Evolutionary conservation across 177 flowering plant genomes (phyloP).

Genomic region (Vitis hybrid): DNA sequence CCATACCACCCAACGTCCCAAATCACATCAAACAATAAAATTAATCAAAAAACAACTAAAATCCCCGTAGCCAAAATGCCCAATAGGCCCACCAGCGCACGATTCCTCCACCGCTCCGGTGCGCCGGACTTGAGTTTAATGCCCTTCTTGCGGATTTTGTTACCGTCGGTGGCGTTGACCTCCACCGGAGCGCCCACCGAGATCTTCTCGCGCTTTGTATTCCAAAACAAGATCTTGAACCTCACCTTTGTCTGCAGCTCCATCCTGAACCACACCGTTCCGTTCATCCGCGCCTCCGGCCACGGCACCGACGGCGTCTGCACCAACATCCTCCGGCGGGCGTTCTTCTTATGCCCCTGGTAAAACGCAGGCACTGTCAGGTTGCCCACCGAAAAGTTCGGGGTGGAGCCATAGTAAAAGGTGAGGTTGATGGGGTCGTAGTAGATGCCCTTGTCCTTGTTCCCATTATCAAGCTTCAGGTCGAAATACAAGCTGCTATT

Average conservation of each 20-base stretch:
- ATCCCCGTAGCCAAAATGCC: neutral
- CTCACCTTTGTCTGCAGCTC: constrained; percentile 56
- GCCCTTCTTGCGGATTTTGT: constrained; percentile 19
- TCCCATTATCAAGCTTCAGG: constrained; percentile 47
- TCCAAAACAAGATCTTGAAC: constrained; percentile 52
- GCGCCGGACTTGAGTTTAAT: constrained; percentile 33
- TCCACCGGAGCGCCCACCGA: constrained; percentile 29
- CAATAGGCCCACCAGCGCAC: neutral
- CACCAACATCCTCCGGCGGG: constrained; percentile 6
- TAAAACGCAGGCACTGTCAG: constrained; percentile 29
- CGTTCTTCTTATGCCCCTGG: constrained; percentile 63
- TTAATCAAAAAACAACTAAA: constrained; percentile 3
- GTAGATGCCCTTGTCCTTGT: constrained; percentile 66
- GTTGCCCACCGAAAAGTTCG: constrained; percentile 15
- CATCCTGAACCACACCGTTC: constrained; percentile 37
- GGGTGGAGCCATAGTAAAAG: constrained; percentile 24
- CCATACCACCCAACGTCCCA: too few relatives aligned
- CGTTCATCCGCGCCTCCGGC: neutral
- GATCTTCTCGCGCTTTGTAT: constrained; percentile 44
- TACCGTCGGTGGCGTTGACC: constrained; percentile 29
- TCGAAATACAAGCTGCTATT: constrained; percentile 41
- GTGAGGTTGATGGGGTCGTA: constrained; percentile 51
- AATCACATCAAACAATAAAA: neutral
- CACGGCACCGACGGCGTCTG: too few relatives aligned
- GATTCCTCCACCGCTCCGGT: neutral